phyloP scores from a whole-genome alignment of 495 filamentous ascomycete genomes.

The Lasiosphaeris hirsuta region DNA sequence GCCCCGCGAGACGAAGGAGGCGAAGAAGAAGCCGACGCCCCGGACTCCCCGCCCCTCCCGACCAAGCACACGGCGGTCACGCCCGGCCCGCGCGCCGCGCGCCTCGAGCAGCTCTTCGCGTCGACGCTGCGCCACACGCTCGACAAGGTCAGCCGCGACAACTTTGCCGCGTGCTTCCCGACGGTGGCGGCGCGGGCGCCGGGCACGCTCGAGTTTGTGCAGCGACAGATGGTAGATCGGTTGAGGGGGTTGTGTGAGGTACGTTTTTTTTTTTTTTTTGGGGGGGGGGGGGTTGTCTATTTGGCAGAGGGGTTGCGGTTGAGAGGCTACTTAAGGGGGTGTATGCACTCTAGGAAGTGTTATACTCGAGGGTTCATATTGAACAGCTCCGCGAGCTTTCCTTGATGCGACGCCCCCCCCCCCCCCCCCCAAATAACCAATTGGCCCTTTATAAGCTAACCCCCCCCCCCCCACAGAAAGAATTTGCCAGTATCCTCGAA shows the following conservation, averaged over 20 bases:
- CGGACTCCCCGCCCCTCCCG: conserved; percentile 48
- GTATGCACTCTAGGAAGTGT: no score
- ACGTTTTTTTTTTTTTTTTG: conserved; percentile 15
- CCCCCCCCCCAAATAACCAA: neutral
- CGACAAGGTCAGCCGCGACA: conserved; percentile 66
- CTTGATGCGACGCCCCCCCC: neutral
- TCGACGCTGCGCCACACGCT: conserved; percentile 68
- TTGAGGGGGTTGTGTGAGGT: conserved; percentile 57
- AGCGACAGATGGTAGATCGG: conserved; percentile 65
- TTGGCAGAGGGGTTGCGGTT: no score
- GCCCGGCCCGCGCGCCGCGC: conserved; percentile 72
- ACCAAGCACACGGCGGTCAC: conserved; percentile 55
- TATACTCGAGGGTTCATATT: no score
- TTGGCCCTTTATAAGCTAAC: no score
- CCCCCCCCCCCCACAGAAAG: conserved; percentile 40
- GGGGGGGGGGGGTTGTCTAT: neutral
- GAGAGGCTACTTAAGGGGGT: no score
- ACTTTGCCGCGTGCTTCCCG: conserved; percentile 87
- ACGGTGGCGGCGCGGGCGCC: conserved; percentile 70
- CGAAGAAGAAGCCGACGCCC: neutral
- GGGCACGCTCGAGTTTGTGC: conserved; percentile 61
- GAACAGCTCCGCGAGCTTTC: no score
- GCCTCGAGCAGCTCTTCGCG: conserved; percentile 66
- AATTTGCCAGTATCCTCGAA: conserved; percentile 74
- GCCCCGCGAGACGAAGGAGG: neutral